phyloP scores from a whole-genome alignment of 129 eudicot species.

The Flaveria bidentis region DNA sequence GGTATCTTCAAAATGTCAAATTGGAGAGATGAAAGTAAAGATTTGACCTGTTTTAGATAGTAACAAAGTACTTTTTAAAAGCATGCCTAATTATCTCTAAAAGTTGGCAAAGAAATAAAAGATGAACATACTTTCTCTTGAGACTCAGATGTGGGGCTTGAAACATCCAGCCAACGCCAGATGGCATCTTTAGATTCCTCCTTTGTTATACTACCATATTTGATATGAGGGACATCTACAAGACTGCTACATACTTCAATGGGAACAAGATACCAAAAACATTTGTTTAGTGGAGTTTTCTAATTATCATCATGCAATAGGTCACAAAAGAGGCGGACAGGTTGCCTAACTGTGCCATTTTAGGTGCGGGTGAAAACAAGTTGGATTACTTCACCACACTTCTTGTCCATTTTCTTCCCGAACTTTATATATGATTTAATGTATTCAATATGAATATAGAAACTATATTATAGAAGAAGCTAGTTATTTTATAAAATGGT shows the following conservation, averaged over 20 bases:
- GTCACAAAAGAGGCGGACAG: not conserved
- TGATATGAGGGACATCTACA: conserved; percentile 75
- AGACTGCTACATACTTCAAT: conserved; percentile 80
- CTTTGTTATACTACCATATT: conserved; percentile 56
- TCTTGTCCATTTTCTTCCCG: not conserved
- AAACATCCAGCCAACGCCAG: conserved; percentile 82
- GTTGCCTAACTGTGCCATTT: not conserved
- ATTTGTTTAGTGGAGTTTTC: not conserved
- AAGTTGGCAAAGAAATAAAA: conserved; percentile 9
- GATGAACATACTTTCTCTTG: conserved; percentile 57
- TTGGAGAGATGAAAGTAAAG: conserved; percentile 61
- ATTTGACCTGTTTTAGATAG: conserved; percentile 55
- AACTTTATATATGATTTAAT: not conserved
- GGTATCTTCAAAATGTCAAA: conserved; percentile 72
- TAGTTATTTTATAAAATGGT: not conserved
- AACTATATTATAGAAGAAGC: not conserved
- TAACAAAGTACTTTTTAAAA: conserved; percentile 18
- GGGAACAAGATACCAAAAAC: conserved; percentile 14
- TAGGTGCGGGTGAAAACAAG: not conserved
- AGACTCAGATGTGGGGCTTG: conserved; percentile 61
- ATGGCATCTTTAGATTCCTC: conserved; percentile 50
- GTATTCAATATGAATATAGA: not conserved
- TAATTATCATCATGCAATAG: not conserved
- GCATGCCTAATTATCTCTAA: conserved; percentile 5
- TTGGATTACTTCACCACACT: conserved; percentile 7